A percentile compares a stretch with the other conserved stretches of the same genome.
These are phyloP conservation scores for Fallopia convolvulus DNA, from an alignment of 148 eudicot species.

Conservation along the genomic window DNA sequence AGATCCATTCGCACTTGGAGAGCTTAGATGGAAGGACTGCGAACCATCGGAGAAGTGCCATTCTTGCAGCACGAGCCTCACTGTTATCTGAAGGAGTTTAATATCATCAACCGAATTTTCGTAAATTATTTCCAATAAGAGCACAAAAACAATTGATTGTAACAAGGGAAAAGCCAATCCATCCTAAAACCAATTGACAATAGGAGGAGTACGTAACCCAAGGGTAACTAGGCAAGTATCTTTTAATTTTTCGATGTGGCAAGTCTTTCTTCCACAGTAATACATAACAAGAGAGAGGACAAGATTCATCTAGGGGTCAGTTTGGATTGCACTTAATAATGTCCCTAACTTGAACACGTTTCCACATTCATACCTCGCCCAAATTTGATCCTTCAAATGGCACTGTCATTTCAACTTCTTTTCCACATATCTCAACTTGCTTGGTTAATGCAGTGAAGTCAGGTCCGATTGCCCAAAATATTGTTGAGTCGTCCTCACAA, in stretches of 20 bases:
- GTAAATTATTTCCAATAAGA: neutral
- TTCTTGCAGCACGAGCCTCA: conserved; percentile 37
- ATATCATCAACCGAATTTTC: neutral
- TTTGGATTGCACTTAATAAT: too few species aligned
- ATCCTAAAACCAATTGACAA: too few species aligned
- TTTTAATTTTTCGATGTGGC: too few species aligned
- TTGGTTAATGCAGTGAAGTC: conserved; percentile 57
- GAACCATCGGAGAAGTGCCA: conserved; percentile 93
- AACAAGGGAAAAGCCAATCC: neutral
- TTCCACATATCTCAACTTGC: conserved; percentile 63
- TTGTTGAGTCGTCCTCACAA: conserved; percentile 71
- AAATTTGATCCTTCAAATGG: conserved; percentile 68
- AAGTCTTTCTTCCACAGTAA: too few species aligned
- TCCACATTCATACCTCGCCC: conserved; percentile 48
- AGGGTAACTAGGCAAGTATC: too few species aligned
- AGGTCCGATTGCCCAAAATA: conserved; percentile 87
- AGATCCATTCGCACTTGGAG: conserved; percentile 43
- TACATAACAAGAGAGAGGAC: neutral
- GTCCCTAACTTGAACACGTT: too few species aligned
- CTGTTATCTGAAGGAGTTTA: neutral
- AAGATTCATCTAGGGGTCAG: neutral
- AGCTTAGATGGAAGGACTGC: conserved; percentile 36
- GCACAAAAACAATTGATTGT: neutral
- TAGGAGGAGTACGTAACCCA: too few species aligned
- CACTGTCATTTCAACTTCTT: conserved; percentile 70